Evolutionary conservation across 208 protist species (phyloP).

Genomic region (Leishmania major): DNA sequence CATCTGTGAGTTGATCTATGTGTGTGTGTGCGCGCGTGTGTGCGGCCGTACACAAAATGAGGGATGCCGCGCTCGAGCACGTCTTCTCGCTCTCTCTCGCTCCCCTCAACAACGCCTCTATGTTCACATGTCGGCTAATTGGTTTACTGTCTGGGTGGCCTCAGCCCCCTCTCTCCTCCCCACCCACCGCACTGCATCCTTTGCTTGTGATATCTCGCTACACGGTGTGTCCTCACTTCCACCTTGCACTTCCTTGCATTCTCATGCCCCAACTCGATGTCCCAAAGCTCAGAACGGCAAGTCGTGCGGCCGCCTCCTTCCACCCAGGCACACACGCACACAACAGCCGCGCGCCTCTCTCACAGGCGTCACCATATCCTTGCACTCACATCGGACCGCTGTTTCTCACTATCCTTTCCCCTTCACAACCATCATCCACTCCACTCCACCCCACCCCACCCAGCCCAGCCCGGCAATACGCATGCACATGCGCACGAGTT

Average conservation of each 20-base stretch:
- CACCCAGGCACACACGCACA: not conserved
- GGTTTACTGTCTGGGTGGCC: not conserved
- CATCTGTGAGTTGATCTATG: not conserved
- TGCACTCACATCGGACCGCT: not conserved
- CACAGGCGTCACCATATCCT: not conserved
- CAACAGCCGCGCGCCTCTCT: not conserved
- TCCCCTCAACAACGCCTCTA: not conserved
- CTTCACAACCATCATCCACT: no score
- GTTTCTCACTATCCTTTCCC: not conserved
- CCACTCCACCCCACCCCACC: no score
- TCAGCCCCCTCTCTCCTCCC: not conserved
- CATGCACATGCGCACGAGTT: not conserved
- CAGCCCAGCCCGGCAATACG: not conserved
- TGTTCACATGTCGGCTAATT: not conserved
- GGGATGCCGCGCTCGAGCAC: not conserved
- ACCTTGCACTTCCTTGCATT: not conserved
- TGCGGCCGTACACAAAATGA: not conserved
- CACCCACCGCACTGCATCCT: not conserved
- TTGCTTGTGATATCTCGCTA: not conserved
- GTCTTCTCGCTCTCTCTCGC: not conserved
- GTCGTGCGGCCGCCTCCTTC: not conserved
- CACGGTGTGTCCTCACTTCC: not conserved
- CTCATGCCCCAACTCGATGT: not conserved
- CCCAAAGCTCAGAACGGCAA: not conserved
- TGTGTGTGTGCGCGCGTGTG: not conserved